Percentiles rank a stretch among this genome's conserved stretches.
These are phyloP conservation scores for Pythium brassicae DNA, from an alignment of 352 stramenopile species.

Conservation along the genomic window DNA sequence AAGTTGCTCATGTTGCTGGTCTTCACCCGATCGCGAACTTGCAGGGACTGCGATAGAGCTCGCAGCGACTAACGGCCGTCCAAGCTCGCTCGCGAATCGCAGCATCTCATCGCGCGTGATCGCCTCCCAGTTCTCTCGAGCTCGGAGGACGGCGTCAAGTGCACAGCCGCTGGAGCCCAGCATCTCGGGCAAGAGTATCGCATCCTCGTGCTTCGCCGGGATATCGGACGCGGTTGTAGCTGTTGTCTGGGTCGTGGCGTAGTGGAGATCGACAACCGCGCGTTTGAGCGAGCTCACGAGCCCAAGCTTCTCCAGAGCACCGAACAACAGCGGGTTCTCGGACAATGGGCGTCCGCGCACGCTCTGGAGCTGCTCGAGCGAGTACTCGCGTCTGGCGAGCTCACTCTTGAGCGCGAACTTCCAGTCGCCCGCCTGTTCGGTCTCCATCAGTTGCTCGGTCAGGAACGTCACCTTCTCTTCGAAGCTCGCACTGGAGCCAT, in stretches of 20 bases:
- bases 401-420: conserved; percentile 51
- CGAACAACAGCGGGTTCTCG: conserved; percentile 34
- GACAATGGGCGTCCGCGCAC: conserved; percentile 7
- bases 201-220: conserved; percentile 21
- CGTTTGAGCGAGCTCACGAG: conserved; percentile 50
- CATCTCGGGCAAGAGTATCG: conserved; percentile 19
- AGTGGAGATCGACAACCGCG: conserved; percentile 56
- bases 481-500: conserved; percentile 20
- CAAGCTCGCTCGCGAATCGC: conserved; percentile 40
- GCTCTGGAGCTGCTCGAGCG: conserved; percentile 34
- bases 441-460: conserved; percentile 33
- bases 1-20: neutral
- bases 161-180: conserved; percentile 18
- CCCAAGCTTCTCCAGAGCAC: conserved; percentile 53
- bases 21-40: neutral
- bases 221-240: conserved; percentile 14
- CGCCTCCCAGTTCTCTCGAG: conserved; percentile 48
- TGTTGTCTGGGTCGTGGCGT: conserved; percentile 22
- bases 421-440: conserved; percentile 47
- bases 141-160: conserved; percentile 41
- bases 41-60: neutral
- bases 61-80: conserved; percentile 26
- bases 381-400: conserved; percentile 39
- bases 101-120: conserved; percentile 71
- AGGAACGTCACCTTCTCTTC: conserved; percentile 49